Conservation (phyloP, 1,284 basidiomycete genomes). For the Amylostereum chailletii region DNA sequence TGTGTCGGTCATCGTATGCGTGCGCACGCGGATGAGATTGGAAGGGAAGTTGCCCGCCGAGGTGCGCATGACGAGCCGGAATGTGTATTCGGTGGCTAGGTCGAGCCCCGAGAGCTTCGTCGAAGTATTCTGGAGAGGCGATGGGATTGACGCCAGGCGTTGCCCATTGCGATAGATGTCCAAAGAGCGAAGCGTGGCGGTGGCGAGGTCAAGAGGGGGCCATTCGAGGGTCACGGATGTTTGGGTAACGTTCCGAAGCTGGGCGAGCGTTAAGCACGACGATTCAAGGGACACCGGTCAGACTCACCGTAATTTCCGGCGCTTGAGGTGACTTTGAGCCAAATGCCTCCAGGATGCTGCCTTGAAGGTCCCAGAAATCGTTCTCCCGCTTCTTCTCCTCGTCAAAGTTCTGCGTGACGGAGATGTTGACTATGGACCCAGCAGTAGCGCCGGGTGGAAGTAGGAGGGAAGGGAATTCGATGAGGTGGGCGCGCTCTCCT, state of each 20-base stretch:
- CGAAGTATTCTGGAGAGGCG: conserved; percentile 72
- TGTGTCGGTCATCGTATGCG: conserved; percentile 90
- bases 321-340: conserved; percentile 60
- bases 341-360: conserved; percentile 69
- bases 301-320: conserved; percentile 63
- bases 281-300: neutral
- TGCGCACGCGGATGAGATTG: conserved; percentile 72
- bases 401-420: conserved; percentile 74
- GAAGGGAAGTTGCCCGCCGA: conserved; percentile 85
- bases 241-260: conserved; percentile 91
- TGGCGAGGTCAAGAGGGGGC: conserved; percentile 79
- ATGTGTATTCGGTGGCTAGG: conserved; percentile 82
- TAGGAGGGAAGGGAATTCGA: conserved; percentile 92
- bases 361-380: conserved; percentile 79
- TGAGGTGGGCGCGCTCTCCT: conserved; percentile 86
- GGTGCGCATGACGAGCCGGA: conserved; percentile 86
- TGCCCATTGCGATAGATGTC: conserved; percentile 89
- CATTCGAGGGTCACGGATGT: conserved; percentile 92
- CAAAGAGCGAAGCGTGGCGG: conserved; percentile 75
- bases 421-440: conserved; percentile 95
- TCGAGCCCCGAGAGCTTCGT: conserved; percentile 88
- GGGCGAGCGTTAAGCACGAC: conserved; percentile 12
- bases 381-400: conserved; percentile 77
- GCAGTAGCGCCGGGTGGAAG: conserved; percentile 84
- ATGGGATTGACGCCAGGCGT: conserved; percentile 79